These are phyloP conservation scores for Pichiaceae sp. DNA, from an alignment of 1,139 yeast species.

Conservation along the genomic window DNA sequence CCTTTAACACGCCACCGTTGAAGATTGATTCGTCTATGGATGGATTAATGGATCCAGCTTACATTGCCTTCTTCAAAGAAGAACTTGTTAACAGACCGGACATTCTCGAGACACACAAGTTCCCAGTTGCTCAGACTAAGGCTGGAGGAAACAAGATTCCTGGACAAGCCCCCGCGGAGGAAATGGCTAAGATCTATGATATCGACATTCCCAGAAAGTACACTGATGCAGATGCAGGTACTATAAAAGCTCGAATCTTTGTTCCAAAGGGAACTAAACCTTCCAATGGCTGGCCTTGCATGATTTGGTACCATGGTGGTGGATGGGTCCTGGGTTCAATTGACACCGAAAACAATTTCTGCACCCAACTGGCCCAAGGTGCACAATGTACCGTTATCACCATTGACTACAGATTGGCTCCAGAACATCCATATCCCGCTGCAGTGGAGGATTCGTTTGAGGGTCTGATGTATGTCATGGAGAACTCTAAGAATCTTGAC, in stretches of 20 bases:
- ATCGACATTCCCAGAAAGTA: conserved; percentile 29
- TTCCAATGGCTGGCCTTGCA: conserved; percentile 35
- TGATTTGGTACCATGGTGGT: conserved; percentile 39
- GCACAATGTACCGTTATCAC: conserved; percentile 31
- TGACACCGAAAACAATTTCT: conserved; percentile 36
- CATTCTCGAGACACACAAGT: conserved; percentile 34
- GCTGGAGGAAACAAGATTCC: conserved; percentile 31
- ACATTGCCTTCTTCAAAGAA: conserved; percentile 18
- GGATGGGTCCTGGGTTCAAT: conserved; percentile 42
- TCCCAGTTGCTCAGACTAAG: conserved; percentile 29
- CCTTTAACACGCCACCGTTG: neutral
- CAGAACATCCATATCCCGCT: conserved; percentile 44
- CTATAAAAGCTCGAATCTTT: conserved; percentile 21
- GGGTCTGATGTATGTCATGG: conserved; percentile 20
- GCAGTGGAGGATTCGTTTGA: conserved; percentile 40
- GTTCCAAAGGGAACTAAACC: conserved; percentile 24
- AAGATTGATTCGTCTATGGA: neutral
- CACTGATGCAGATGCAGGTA: conserved; percentile 17
- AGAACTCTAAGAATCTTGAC: conserved; percentile 17
- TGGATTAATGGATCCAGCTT: conserved; percentile 18
- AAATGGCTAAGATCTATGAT: conserved; percentile 17
- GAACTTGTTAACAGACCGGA: conserved; percentile 26
- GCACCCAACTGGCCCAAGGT: conserved; percentile 32
- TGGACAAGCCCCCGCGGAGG: conserved; percentile 20
- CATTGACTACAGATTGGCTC: conserved; percentile 40